Base-by-base conservation (phyloP, 2,329 filamentous ascomycete species). In the Diaporthe australafricana region DNA sequence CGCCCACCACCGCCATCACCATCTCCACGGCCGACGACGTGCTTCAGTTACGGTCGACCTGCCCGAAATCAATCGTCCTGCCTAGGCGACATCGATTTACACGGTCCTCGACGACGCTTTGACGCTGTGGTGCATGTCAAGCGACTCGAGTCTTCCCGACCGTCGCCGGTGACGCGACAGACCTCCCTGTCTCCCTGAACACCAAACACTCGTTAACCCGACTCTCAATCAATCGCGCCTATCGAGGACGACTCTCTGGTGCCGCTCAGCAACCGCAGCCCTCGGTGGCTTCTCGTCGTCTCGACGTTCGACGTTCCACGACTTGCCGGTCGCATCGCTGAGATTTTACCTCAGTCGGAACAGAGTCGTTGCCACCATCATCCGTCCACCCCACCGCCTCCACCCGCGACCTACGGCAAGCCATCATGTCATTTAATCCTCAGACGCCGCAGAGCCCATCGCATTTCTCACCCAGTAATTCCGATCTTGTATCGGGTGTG, bases 401-500 rank as follows among this genome's bases (percentile, higher is more conserved):
- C 35, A 57, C 65, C 66, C 42, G 56, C 72, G 56, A 66, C 35
- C 56, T 42, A 53, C 56, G 35, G 57, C 63, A 42, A 70, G 68
- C 55, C 84, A 87, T 81, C 81, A 91, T 91, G 89, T 90, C 88
- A 83, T 90, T 89, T 85, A 89, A 91, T 81, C 90, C 90, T 77
- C 89, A 89, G 78, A 92, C 90, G 77, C 90, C 90, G 80, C 89
- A 91, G 85, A 92, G 90, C 80, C 90, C 90, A 79, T 90, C 88
- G 79, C 88, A 90, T 80, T 84, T 87, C 79, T 90, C 88, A 75
- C 87, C 88, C 75, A 87, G 84, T 77, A 87, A 85, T 76, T 86
- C 84, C 79, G 87, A 88, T 77, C 83, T 82, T 76, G 83, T 81
- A 77, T 84, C 83, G 72, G 88, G 85, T 83, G 83, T 85, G 79